Percentiles rank a stretch among this genome's conserved stretches.
Conservation (phyloP, 1,284 basidiomycete species). For the Vanrija sp. region DNA sequence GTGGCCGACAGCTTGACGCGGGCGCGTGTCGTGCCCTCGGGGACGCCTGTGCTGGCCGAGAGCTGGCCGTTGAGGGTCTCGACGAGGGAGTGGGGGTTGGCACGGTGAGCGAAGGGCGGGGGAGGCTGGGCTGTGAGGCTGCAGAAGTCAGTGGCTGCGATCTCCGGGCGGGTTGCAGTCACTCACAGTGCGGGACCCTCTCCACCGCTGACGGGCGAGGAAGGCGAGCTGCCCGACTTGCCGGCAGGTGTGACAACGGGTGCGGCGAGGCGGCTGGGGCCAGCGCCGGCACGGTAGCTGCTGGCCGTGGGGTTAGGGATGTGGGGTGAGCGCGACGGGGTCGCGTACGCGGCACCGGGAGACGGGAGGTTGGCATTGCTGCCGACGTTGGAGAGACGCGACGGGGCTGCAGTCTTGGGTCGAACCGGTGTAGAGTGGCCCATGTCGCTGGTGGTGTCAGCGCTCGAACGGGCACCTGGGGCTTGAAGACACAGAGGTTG, state of each 20-base stretch:
- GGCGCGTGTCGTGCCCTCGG: conserved; percentile 11
- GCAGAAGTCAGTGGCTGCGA: not conserved
- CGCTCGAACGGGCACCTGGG: not conserved
- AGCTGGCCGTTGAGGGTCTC: conserved; percentile 49
- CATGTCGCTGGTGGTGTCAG: conserved; percentile 31
- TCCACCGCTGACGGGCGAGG: conserved; percentile 32
- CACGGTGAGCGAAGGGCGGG: conserved; percentile 36
- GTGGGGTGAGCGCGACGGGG: conserved; percentile 11
- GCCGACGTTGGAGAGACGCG: conserved; percentile 20
- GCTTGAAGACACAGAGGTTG: too few species aligned
- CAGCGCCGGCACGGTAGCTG: conserved; percentile 20
- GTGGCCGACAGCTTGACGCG: conserved; percentile 30
- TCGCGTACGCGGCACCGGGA: conserved; percentile 15
- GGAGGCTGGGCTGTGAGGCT: conserved; percentile 20
- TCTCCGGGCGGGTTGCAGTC: not conserved
- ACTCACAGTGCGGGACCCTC: conserved; percentile 22
- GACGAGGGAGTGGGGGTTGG: conserved; percentile 36
- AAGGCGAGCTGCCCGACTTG: conserved; percentile 19
- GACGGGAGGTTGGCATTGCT: conserved; percentile 25
- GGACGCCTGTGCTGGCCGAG: conserved; percentile 12
- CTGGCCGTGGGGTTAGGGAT: conserved; percentile 18
- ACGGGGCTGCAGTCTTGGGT: conserved; percentile 13
- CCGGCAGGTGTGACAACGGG: conserved; percentile 22
- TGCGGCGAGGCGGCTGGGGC: conserved; percentile 18
- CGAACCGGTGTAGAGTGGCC: conserved; percentile 34